A percentile compares a stretch with the other conserved stretches of the same genome.
These are phyloP conservation scores for Fonsecaea pugnacius DNA, from an alignment of 2,329 filamentous ascomycete genomes.

Conservation along the genomic window DNA sequence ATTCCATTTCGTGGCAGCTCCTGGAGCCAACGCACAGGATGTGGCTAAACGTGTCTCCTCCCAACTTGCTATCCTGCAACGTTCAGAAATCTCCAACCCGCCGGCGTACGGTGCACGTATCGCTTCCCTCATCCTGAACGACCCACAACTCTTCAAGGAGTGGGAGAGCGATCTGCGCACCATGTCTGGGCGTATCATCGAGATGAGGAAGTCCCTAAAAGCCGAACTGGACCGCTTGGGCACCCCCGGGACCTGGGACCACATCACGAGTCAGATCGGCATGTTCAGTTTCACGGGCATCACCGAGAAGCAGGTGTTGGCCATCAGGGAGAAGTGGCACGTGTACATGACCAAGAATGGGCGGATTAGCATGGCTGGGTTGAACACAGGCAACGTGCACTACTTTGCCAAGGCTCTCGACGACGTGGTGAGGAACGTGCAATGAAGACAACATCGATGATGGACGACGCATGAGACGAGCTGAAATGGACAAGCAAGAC, in stretches of 20 bases:
- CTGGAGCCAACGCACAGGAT: conserved; percentile 67
- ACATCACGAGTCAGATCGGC: conserved; percentile 98
- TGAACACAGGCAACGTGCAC: conserved; percentile 89
- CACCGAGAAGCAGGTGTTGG: conserved; percentile 53
- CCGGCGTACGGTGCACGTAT: conserved; percentile 93
- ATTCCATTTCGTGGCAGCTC: conserved; percentile 87
- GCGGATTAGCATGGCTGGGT: conserved; percentile 96
- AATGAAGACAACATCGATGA: conserved; percentile 13
- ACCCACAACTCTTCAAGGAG: conserved; percentile 77
- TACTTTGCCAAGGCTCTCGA: conserved; percentile 91
- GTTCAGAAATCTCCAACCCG: conserved; percentile 96
- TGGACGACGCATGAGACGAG: neutral
- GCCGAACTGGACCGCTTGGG: conserved; percentile 79
- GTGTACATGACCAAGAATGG: conserved; percentile 85
- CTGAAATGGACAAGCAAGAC: neutral
- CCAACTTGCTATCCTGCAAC: conserved; percentile 91
- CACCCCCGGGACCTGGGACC: conserved; percentile 91
- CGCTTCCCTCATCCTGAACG: conserved; percentile 81
- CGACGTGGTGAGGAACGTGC: conserved; percentile 66
- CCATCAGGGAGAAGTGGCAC: conserved; percentile 54
- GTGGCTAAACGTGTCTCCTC: conserved; percentile 71
- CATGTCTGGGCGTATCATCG: conserved; percentile 94
- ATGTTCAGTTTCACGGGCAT: conserved; percentile 88
- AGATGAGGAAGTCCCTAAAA: conserved; percentile 81
- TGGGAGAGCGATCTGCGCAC: conserved; percentile 91